Conservation (phyloP, 371 early-diverging fungal species). For the Catenaria anguillulae region DNA sequence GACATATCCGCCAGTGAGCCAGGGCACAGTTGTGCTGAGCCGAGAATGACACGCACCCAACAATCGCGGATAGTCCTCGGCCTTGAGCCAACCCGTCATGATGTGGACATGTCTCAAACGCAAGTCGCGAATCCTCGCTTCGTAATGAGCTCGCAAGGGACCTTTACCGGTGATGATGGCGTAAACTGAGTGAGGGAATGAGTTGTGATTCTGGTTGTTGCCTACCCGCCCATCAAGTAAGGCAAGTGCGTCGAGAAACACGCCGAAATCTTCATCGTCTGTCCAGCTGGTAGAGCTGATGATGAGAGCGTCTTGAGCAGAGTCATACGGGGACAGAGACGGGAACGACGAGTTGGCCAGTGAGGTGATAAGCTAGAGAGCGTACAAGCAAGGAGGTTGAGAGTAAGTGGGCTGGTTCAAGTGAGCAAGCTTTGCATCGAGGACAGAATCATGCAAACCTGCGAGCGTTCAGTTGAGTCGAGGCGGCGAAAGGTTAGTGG, state of each 20-base stretch:
- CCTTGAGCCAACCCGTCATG: conserved; percentile 63
- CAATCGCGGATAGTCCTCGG: conserved; percentile 68
- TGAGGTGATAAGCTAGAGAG: conserved; percentile 25
- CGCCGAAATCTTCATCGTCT: conserved; percentile 80
- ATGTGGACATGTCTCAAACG: conserved; percentile 40
- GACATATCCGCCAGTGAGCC: too few species aligned
- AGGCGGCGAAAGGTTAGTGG: conserved; percentile 49
- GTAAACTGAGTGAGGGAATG: conserved; percentile 37
- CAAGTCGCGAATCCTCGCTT: conserved; percentile 38
- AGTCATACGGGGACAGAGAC: conserved; percentile 15
- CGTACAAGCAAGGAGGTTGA: neutral
- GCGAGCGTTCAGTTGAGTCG: conserved; percentile 23
- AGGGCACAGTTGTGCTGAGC: too few species aligned
- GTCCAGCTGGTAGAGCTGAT: conserved; percentile 93
- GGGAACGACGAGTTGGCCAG: conserved; percentile 16
- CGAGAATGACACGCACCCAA: conserved; percentile 37
- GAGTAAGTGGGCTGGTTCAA: neutral
- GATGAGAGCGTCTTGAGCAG: conserved; percentile 25
- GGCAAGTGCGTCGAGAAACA: conserved; percentile 55
- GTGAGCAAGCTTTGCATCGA: too few species aligned
- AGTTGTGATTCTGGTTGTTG: neutral
- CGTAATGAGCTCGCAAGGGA: conserved; percentile 54
- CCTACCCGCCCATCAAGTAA: conserved; percentile 47
- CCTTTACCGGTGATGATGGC: conserved; percentile 91
- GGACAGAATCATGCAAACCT: neutral